Conservation (phyloP, 495 filamentous ascomycete species). For the Jackrogersella minutella region DNA sequence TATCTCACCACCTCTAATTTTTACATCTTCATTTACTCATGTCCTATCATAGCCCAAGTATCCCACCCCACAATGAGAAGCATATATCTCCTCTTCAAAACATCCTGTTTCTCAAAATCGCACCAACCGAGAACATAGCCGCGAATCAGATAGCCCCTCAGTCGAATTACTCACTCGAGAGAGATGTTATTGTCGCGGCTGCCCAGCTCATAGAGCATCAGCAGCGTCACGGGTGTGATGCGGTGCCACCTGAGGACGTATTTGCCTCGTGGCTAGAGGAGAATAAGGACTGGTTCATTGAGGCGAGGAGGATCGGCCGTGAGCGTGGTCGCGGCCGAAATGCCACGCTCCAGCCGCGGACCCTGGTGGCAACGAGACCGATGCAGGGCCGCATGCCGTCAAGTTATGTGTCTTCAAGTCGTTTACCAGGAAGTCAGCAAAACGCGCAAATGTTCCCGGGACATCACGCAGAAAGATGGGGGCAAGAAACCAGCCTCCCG, state of each 20-base stretch:
- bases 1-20: not conserved
- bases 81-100: not conserved
- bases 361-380: not conserved
- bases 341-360: not conserved
- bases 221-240: not conserved
- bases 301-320: not conserved
- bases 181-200: not conserved
- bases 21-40: not conserved
- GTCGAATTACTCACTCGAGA: not conserved
- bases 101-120: not conserved
- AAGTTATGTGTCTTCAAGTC: not conserved
- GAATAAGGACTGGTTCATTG: not conserved
- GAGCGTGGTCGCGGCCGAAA: not conserved
- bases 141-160: not conserved
- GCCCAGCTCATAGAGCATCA: not conserved
- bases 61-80: not conserved
- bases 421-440: not conserved
- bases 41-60: not conserved
- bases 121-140: not conserved
- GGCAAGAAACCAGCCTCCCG: not conserved
- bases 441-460: not conserved
- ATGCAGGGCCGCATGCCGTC: no score
- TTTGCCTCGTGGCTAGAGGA: conserved; percentile 3
- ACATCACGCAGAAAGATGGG: not conserved
- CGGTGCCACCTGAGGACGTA: not conserved